Percentiles rank a stretch among this genome's conserved stretches.
These are phyloP conservation scores for Mallotus japonicus DNA, from an alignment of 441 rosid species.

Conservation along the genomic window DNA sequence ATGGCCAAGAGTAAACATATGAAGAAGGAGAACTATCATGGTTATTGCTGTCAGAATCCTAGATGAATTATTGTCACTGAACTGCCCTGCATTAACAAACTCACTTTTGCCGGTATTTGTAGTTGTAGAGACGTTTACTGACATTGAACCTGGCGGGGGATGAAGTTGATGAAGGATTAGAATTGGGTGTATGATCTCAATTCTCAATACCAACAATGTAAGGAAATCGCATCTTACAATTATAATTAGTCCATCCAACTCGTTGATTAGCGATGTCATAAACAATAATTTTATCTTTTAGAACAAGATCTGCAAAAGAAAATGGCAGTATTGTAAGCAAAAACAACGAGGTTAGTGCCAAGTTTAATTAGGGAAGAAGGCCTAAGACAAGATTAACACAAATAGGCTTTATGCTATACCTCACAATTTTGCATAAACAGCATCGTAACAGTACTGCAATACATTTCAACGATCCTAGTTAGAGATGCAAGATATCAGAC, in stretches of 20 bases:
- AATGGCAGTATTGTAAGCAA: background rate
- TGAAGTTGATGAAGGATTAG: slow-evolving; percentile 15
- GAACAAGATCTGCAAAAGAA: slow-evolving; percentile 67
- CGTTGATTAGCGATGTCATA: slow-evolving; percentile 83
- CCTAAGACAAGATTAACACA: background rate
- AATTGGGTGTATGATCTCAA: background rate
- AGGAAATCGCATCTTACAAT: slow-evolving; percentile 56
- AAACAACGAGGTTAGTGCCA: background rate
- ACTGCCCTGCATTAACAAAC: slow-evolving; percentile 65
- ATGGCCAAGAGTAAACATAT: slow-evolving; percentile 22
- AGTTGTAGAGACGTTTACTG: slow-evolving; percentile 74
- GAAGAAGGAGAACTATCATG: slow-evolving; percentile 28
- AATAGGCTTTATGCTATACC: too few species aligned
- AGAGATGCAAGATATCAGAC: slow-evolving; percentile 1
- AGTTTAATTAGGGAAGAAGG: background rate
- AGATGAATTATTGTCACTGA: slow-evolving; percentile 42
- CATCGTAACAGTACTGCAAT: slow-evolving; percentile 38
- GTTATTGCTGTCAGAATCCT: slow-evolving; percentile 22
- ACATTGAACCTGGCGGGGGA: slow-evolving; percentile 50
- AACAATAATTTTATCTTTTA: slow-evolving; percentile 85
- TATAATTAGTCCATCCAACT: slow-evolving; percentile 86
- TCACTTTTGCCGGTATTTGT: slow-evolving; percentile 59
- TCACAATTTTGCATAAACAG: too few species aligned
- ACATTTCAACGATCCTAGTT: slow-evolving; percentile 6
- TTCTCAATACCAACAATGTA: background rate